Evolutionary conservation across 2,329 filamentous ascomycete genomes (phyloP).

Genomic region (Nothophoma quercina): DNA sequence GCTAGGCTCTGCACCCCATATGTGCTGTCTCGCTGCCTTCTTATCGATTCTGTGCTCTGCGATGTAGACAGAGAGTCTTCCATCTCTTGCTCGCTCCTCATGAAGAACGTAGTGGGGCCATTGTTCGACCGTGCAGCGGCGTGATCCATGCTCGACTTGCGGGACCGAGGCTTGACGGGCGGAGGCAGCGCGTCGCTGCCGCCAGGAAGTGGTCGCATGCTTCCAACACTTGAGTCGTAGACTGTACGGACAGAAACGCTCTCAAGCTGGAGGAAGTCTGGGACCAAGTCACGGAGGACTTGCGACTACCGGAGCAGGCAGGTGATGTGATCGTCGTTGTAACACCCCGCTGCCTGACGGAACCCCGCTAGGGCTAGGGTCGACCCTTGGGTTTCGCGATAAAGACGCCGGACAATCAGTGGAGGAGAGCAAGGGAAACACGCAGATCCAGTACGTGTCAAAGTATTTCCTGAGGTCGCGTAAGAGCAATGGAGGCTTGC

Average conservation of each 20-base stretch:
- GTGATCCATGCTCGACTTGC: constrained; percentile 50
- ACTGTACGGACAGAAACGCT: background rate
- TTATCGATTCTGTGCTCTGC: constrained; percentile 21
- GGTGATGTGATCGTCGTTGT: constrained; percentile 20
- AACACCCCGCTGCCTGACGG: constrained; percentile 24
- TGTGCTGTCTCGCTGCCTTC: constrained; percentile 52
- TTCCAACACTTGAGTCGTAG: constrained; percentile 3
- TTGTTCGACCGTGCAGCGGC: constrained; percentile 37
- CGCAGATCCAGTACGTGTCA: constrained; percentile 6
- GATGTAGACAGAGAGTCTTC: constrained; percentile 49
- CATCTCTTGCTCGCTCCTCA: constrained; percentile 62
- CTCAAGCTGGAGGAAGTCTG: background rate
- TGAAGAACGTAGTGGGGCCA: constrained; percentile 66
- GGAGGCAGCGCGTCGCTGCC: constrained; percentile 43
- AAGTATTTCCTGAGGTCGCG: constrained; percentile 11
- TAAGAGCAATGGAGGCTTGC: constrained; percentile 10
- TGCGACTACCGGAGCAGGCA: constrained; percentile 9
- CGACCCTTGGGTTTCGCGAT: constrained; percentile 22
- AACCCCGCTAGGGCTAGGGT: constrained; percentile 25
- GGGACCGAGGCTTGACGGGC: constrained; percentile 42
- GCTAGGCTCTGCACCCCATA: constrained; percentile 66
- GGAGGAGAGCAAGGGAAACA: background rate
- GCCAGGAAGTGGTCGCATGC: constrained; percentile 47
- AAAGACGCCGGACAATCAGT: constrained; percentile 15
- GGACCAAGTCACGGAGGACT: constrained; percentile 1